Conservation (phyloP, 1,284 basidiomycete genomes). For the Phellopilus nigrolimitatus region DNA sequence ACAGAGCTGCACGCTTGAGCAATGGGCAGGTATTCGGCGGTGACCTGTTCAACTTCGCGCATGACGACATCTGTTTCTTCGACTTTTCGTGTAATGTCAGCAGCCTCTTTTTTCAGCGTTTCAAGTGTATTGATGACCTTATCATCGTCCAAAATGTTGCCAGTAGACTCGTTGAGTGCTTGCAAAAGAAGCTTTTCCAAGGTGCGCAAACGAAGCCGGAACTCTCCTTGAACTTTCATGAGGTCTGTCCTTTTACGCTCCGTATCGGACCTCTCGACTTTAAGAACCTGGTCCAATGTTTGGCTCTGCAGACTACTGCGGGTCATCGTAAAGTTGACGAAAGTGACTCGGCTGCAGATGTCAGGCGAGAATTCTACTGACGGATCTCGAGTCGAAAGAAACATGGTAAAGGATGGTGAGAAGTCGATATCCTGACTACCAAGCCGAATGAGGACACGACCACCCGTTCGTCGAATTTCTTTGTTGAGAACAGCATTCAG, state of each 20-base stretch:
- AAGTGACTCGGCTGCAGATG: conserved; percentile 97
- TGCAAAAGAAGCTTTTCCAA: conserved; percentile 92
- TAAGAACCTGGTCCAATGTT: conserved; percentile 94
- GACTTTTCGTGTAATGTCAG: conserved; percentile 95
- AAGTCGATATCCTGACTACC: conserved; percentile 99
- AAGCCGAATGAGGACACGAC: conserved; percentile 94
- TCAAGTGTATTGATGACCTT: conserved; percentile 98
- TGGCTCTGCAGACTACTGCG: conserved; percentile 97
- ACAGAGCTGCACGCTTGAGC: conserved; percentile 96
- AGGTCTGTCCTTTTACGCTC: conserved; percentile 97
- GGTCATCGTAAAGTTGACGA: conserved; percentile 99
- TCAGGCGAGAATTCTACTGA: conserved; percentile 98
- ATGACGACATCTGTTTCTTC: conserved; percentile 96
- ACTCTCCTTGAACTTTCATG: conserved; percentile 98
- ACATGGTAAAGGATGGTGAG: conserved; percentile 98
- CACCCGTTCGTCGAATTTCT: conserved; percentile 92
- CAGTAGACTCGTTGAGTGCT: conserved; percentile 94
- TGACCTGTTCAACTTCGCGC: conserved; percentile 95
- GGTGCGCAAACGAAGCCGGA: conserved; percentile 87
- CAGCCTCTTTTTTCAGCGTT: conserved; percentile 95
- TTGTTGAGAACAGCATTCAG: conserved; percentile 97
- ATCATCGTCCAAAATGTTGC: conserved; percentile 98
- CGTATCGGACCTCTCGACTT: conserved; percentile 94
- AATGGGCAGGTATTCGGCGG: conserved; percentile 89
- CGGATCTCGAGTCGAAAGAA: conserved; percentile 95